phyloP scores from a whole-genome alignment of 1,284 basidiomycete genomes.

The Sporisorium iseilematis-ciliati region DNA sequence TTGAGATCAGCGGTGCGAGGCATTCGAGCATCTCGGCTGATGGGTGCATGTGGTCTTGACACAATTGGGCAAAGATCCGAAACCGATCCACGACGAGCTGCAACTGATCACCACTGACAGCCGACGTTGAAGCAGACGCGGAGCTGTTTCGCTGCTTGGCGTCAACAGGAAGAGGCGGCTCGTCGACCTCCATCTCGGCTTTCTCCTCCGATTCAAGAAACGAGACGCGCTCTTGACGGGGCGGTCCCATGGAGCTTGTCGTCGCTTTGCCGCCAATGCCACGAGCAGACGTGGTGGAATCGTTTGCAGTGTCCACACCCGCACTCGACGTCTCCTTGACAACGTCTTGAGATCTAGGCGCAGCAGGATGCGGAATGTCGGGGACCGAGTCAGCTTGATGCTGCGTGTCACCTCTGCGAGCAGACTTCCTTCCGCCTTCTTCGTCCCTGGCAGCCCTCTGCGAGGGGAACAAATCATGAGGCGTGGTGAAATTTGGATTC shows the following conservation, averaged over 20 bases:
- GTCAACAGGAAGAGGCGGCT: constrained; percentile 8
- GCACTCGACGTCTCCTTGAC: background rate
- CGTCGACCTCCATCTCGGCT: constrained; percentile 19
- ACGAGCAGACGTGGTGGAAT: background rate
- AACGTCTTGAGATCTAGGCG: background rate
- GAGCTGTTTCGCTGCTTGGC: constrained; percentile 24
- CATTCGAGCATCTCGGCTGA: constrained; percentile 25
- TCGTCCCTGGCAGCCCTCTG: constrained; percentile 38
- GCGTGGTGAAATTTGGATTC: constrained; percentile 41
- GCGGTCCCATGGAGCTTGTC: constrained; percentile 7
- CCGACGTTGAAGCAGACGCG: constrained; percentile 16
- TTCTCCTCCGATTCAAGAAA: background rate
- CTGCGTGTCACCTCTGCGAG: constrained; percentile 8
- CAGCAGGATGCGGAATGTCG: background rate
- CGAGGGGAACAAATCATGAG: constrained; percentile 44
- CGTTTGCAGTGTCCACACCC: background rate
- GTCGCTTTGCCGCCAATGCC: background rate
- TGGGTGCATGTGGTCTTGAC: constrained; percentile 37
- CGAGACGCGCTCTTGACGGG: background rate
- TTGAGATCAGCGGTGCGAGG: constrained; percentile 23
- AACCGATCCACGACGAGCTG: constrained; percentile 33
- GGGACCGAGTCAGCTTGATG: background rate
- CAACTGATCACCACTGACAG: constrained; percentile 36
- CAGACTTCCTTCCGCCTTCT: constrained; percentile 43
- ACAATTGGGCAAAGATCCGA: constrained; percentile 38